Evolutionary conservation across 2,329 filamentous ascomycete genomes (phyloP).

Genomic region (Canariomyces notabilis): DNA sequence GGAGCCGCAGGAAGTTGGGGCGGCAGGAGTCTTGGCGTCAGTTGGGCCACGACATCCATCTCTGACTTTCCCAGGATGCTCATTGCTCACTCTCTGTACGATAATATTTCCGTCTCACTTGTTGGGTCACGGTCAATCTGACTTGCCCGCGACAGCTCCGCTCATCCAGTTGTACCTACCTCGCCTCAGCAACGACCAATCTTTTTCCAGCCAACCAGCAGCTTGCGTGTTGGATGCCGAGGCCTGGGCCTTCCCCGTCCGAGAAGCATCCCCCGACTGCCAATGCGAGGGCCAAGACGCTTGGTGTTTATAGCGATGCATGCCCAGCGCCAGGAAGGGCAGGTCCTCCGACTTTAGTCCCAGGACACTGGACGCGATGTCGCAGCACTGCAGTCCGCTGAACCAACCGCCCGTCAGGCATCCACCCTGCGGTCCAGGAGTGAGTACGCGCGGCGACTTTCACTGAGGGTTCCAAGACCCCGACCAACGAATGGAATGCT

Average conservation of each 20-base stretch:
- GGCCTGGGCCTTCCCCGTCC: no score
- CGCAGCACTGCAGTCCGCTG: background rate
- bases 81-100: background rate
- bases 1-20: background rate
- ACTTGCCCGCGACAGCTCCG: no score
- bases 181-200: no score
- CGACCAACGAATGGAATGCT: no score
- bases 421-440: background rate
- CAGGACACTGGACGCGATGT: conserved; percentile 2
- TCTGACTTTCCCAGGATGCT: background rate
- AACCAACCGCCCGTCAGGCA: background rate
- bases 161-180: no score
- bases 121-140: background rate
- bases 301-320: background rate
- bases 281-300: background rate
- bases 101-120: background rate
- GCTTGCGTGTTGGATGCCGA: no score
- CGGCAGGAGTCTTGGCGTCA: background rate
- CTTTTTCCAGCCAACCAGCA: no score
- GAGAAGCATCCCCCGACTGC: background rate
- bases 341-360: conserved; percentile 7
- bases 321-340: conserved; percentile 11
- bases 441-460: no score
- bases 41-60: background rate
- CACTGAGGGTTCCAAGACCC: no score